Base-by-base conservation (phyloP, 331 rosid genomes). In the Acacia pycnantha region DNA sequence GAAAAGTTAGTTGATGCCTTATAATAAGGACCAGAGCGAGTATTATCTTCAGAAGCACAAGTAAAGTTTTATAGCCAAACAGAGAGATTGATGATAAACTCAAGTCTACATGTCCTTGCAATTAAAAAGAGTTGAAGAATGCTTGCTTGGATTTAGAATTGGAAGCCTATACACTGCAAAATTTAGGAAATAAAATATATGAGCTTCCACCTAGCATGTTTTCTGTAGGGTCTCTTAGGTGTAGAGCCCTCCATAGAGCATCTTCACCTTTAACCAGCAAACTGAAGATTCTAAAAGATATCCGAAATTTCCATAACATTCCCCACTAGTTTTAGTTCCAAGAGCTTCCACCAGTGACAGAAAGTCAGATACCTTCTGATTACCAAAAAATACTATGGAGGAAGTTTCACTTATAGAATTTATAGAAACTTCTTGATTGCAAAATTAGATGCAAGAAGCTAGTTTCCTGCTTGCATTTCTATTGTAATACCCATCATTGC, bases 301-400 rank as follows among this genome's bases (percentile, higher is more conserved):
- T 50, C 76, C 40, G 7, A 69, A 66, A 26, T 6, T 62, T 65
- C 13, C 22, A 27, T 12, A 19, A 11, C n/a, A 43, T 58, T 70
- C 35, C 43, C 46, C 33, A 58, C 27, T 46, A 54, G 50, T 56
- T 82, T 66, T 43, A 62, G 65, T 58, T 76, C 61, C 77, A 56
- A 22, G 70, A 59, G 67, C 22, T 43, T 76, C 29, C 54, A 47
- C 40, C 11, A 37, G 24, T 35, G 6, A 18, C 31, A 77, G 21
- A 37, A 70, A 69, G 19, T 61, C 58, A 70, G 15, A 70, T 61
- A 22, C 59, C 24, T 61, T 47, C 51, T 29, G 24, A 18, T 77
- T 75, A 15, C 54, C 66, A 24, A 67, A 43, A 19, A 50, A 51
- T 41, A 9, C 27, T 22, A n/a, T 68, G 3, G 31, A 68, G 70